Percentiles rank a stretch among this genome's conserved stretches.
These are phyloP conservation scores for Hsuehochloa calcarea DNA, from an alignment of 176 grass and related monocot species.

Conservation along the genomic window DNA sequence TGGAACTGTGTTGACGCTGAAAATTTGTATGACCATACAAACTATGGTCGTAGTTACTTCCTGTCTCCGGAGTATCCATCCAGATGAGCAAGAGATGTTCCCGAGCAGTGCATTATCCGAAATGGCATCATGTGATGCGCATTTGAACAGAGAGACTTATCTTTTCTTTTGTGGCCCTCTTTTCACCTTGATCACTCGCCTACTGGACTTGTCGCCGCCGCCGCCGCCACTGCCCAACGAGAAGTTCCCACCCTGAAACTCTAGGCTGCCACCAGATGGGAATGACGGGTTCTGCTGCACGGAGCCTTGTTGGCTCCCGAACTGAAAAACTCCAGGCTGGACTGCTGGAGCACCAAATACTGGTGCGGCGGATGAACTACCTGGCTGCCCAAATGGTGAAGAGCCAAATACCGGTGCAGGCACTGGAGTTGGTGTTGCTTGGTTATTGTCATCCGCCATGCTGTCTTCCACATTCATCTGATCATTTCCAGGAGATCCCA, in stretches of 20 bases:
- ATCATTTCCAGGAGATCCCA: constrained; percentile 54
- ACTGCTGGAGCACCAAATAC: constrained; percentile 44
- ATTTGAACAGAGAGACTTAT: constrained; percentile 9
- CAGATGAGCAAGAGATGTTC: background rate
- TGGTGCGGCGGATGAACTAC: constrained; percentile 21
- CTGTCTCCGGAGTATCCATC: background rate
- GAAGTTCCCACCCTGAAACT: constrained; percentile 63
- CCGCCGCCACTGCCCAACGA: constrained; percentile 46
- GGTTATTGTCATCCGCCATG: constrained; percentile 61
- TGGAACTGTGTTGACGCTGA: background rate
- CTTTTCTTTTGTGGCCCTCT: constrained; percentile 46
- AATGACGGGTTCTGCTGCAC: constrained; percentile 38
- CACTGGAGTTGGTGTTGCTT: constrained; percentile 11
- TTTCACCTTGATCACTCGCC: constrained; percentile 54
- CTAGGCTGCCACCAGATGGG: constrained; percentile 46
- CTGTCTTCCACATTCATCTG: constrained; percentile 71
- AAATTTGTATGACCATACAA: constrained; percentile 1
- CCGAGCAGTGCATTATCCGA: background rate
- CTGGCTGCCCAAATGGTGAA: constrained; percentile 47
- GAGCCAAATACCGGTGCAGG: constrained; percentile 46
- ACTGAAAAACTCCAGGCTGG: constrained; percentile 52
- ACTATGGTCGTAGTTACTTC: background rate
- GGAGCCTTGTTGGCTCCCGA: constrained; percentile 42
- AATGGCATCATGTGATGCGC: background rate
- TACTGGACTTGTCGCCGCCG: constrained; percentile 54